Evolutionary conservation across 73 alveolate species (phyloP).

Genomic region (Tetrahymena elliotti): DNA sequence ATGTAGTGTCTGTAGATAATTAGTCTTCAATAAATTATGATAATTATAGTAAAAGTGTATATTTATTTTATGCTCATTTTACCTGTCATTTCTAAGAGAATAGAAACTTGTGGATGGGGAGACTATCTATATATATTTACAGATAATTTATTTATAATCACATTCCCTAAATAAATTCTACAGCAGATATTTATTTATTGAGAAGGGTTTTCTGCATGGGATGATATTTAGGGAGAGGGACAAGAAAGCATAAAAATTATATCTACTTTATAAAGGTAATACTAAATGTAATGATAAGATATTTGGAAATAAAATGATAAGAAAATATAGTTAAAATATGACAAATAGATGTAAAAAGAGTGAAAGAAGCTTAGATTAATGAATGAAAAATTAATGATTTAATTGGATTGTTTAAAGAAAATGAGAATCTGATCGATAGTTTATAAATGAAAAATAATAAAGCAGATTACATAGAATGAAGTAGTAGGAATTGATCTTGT

Average conservation of each 20-base stretch:
- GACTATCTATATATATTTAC: background rate
- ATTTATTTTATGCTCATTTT: background rate
- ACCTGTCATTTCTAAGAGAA: background rate
- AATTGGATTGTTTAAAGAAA: background rate
- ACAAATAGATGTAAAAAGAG: background rate
- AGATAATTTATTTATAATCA: too few species aligned
- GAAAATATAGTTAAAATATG: too few species aligned
- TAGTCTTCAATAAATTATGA: too few species aligned
- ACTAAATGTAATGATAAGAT: background rate
- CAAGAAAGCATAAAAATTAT: background rate
- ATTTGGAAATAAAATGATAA: background rate
- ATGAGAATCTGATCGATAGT: background rate
- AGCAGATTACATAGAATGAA: background rate
- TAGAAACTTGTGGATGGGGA: background rate
- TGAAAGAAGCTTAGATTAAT: background rate
- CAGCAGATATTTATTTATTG: background rate
- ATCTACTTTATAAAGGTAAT: background rate
- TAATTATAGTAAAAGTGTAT: background rate
- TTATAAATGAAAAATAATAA: background rate
- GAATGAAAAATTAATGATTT: background rate
- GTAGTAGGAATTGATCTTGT: background rate
- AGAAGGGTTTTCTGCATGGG: background rate
- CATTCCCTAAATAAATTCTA: background rate
- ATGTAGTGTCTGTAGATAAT: too few species aligned
- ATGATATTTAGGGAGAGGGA: background rate